Evolutionary conservation across 2,329 filamentous ascomycete genomes (phyloP).

Genomic region (Coleophoma cylindrospora): DNA sequence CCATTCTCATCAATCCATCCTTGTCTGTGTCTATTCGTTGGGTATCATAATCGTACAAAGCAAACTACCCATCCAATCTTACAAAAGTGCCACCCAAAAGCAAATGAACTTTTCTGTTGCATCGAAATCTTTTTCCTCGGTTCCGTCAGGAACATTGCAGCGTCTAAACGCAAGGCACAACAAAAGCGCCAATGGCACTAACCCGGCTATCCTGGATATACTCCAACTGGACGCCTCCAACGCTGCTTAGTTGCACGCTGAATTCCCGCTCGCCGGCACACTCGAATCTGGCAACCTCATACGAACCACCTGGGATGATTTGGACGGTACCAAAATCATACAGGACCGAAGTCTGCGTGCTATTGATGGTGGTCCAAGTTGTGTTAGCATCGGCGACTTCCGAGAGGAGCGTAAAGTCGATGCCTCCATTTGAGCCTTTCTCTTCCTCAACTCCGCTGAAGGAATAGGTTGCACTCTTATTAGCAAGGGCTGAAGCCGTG

Average conservation of each 20-base stretch:
- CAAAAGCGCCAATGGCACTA: constrained; percentile 20
- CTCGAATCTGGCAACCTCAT: constrained; percentile 20
- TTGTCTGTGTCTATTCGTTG: no score
- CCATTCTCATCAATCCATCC: no score
- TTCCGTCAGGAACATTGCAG: no score
- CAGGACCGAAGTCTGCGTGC: constrained; percentile 9
- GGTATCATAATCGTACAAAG: no score
- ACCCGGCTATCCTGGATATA: constrained; percentile 19
- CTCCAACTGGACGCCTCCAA: constrained; percentile 17
- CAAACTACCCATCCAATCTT: no score
- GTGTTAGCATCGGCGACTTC: constrained; percentile 10
- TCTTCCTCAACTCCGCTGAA: constrained; percentile 23
- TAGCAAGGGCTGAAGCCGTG: constrained; percentile 14
- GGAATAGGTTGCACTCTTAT: constrained; percentile 12
- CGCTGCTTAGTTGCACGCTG: constrained; percentile 13
- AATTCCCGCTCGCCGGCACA: constrained; percentile 15
- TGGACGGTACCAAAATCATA: constrained; percentile 19
- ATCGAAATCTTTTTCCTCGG: no score
- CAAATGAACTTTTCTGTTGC: no score
- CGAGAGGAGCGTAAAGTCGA: constrained; percentile 19
- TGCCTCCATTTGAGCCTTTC: constrained; percentile 15
- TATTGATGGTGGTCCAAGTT: constrained; percentile 14
- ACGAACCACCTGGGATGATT: constrained; percentile 23
- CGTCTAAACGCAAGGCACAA: constrained; percentile 19
- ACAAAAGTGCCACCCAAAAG: no score